Evolutionary conservation across 192 early-diverging fungal genomes (phyloP).

Genomic region (Lobosporangium transversale): DNA sequence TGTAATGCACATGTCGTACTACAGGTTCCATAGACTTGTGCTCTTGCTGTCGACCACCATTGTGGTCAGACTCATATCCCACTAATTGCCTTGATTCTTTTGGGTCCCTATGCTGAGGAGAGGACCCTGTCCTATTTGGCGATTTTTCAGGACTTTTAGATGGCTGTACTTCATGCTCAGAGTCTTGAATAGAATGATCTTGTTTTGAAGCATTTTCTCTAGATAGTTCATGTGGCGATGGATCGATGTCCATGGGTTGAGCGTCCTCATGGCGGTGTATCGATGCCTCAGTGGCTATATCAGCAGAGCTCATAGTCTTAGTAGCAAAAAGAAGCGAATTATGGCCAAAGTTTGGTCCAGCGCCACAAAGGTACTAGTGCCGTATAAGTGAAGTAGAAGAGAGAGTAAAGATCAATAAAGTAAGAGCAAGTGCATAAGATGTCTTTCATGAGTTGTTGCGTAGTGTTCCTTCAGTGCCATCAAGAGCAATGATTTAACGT

Average conservation of each 20-base stretch:
- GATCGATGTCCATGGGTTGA: constrained; percentile 5
- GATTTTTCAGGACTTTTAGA: neutral
- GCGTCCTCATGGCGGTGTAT: no score
- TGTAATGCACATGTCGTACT: neutral
- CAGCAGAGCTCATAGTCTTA: no score
- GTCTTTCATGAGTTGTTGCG: neutral
- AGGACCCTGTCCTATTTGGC: neutral
- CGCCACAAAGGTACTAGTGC: no score
- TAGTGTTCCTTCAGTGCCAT: no score
- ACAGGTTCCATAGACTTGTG: neutral
- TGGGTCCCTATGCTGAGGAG: no score
- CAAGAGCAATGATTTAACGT: neutral
- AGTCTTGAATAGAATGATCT: neutral
- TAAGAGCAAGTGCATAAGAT: neutral
- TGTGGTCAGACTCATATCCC: no score
- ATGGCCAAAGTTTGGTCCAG: no score
- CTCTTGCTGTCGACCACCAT: no score
- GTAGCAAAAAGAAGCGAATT: no score
- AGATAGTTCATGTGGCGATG: neutral
- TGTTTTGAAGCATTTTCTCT: neutral
- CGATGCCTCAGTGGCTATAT: no score
- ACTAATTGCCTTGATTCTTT: no score
- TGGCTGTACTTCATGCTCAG: neutral
- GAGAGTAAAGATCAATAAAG: neutral
- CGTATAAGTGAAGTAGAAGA: neutral